Percentiles rank a stretch among this genome's conserved stretches.
Evolutionary conservation across 495 filamentous ascomycete species (phyloP).

Genomic region (Cudoniella acicularis): DNA sequence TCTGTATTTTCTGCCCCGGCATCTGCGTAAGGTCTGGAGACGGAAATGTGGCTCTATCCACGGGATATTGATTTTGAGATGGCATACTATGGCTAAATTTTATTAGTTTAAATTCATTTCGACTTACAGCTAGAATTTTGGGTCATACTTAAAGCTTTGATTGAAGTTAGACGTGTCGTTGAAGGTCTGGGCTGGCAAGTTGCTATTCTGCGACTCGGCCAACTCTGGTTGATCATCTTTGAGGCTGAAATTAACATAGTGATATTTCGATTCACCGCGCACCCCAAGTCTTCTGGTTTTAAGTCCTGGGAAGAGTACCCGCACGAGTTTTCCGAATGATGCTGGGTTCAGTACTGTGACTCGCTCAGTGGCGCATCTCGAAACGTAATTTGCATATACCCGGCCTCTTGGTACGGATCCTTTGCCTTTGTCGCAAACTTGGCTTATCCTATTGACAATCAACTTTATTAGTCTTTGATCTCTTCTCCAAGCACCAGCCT

Average conservation of each 20-base stretch:
- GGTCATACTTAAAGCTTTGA: conserved; percentile 35
- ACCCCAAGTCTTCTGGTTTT: conserved; percentile 90
- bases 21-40: conserved; percentile 46
- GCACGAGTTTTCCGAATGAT: conserved; percentile 94
- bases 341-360: conserved; percentile 93
- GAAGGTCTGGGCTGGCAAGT: conserved; percentile 34
- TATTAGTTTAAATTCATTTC: neutral
- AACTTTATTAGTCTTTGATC: neutral
- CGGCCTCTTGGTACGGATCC: conserved; percentile 85
- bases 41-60: conserved; percentile 68
- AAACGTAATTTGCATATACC: conserved; percentile 91
- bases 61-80: conserved; percentile 42
- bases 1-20: conserved; percentile 9
- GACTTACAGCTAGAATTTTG: neutral
- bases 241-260: conserved; percentile 86
- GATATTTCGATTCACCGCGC: conserved; percentile 96
- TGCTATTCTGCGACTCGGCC: conserved; percentile 29
- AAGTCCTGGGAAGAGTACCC: conserved; percentile 91
- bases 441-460: conserved; percentile 61
- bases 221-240: conserved; percentile 55
- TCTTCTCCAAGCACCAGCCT: neutral
- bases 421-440: conserved; percentile 74
- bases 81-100: conserved; percentile 30
- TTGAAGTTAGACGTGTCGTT: conserved; percentile 38
- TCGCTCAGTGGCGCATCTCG: conserved; percentile 82